Evolutionary conservation across 2,329 filamentous ascomycete genomes (phyloP).

Genomic region (Cryphonectria naterciae): DNA sequence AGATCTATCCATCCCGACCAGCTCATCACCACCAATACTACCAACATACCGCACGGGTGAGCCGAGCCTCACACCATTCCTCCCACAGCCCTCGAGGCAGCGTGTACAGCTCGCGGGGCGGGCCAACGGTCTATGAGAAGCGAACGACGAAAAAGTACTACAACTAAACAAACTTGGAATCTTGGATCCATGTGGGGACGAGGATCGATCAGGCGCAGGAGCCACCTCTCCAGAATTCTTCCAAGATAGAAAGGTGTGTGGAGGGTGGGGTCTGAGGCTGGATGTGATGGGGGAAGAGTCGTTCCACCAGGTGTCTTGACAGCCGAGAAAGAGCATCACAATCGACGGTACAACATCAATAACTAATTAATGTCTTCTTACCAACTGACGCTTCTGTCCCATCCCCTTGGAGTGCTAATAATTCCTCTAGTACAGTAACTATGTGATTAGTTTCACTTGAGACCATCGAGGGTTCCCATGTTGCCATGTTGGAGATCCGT

Average conservation of each 20-base stretch:
- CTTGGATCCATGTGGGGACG: no score
- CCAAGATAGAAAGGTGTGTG: background rate
- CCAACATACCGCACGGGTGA: conserved; percentile 4
- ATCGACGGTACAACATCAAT: background rate
- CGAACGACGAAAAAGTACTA: conserved; percentile 14
- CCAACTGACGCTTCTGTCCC: background rate
- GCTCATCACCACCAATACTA: conserved; percentile 2
- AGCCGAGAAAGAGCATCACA: background rate
- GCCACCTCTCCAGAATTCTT: background rate
- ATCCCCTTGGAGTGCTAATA: background rate
- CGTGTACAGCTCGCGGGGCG: conserved; percentile 9
- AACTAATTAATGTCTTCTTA: no score
- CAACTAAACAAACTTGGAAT: background rate
- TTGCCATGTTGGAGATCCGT: background rate
- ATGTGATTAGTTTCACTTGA: background rate
- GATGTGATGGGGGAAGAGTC: background rate
- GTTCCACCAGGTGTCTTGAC: background rate
- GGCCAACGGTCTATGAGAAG: conserved; percentile 10
- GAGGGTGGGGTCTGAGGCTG: background rate
- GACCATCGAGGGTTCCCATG: background rate
- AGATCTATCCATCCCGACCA: conserved; percentile 2
- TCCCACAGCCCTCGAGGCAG: conserved; percentile 8
- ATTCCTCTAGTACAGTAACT: background rate
- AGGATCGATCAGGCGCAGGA: background rate
- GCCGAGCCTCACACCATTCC: background rate